Evolutionary conservation across 768 basidiomycete genomes (phyloP), one percentile per base, ranked within the genome.

Genomic region (Termitomyces sp.): DNA sequence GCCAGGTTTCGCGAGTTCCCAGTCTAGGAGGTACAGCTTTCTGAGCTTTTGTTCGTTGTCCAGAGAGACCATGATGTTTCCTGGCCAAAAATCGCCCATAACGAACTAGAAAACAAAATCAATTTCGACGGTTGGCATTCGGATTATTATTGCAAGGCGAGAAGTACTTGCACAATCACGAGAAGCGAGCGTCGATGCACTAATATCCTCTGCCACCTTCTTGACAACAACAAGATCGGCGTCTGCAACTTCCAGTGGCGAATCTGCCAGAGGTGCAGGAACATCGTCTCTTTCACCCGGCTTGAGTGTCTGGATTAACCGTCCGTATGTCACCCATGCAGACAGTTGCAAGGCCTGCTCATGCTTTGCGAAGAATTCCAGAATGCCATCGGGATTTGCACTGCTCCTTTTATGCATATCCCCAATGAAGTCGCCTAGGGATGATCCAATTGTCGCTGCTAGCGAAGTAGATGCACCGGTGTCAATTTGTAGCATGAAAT

Each of bases 11-110:
- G 76, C 69, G 10, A 86, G 48, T 62, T 89, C 87, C 87, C 87
- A 88, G 67, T 88, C 87, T 46, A 88, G 62, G 36, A 87, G 72
- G 42, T 72, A 76, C 10, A 85, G 61, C 12, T 68, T 73, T 64
- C 73, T 70, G 39, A 84, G 62, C 2, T 62, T 56, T 13, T 72
- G 73, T 1, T 69, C 65, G 6, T 64, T 64, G 49, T 68, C 68
- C 12, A 76, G 65, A 12, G 62, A 67, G n/a, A 87, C 62, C 59
- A 87, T 72, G 47, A 88, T 61, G 63, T 89, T 88, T 0, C 86
- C 87, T 1, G 87, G 80, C 86, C 87, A 89, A 62, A 88, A 84
- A 66, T 89, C 88, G 0, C 88, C 87, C 81, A 83, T 83, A n/a
- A 78, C 75, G 49, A 79, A 72, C 78, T 42, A 57, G 71, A 70